Base-by-base conservation (phyloP, 257 asterid species). In the Penstemon barbatus region DNA sequence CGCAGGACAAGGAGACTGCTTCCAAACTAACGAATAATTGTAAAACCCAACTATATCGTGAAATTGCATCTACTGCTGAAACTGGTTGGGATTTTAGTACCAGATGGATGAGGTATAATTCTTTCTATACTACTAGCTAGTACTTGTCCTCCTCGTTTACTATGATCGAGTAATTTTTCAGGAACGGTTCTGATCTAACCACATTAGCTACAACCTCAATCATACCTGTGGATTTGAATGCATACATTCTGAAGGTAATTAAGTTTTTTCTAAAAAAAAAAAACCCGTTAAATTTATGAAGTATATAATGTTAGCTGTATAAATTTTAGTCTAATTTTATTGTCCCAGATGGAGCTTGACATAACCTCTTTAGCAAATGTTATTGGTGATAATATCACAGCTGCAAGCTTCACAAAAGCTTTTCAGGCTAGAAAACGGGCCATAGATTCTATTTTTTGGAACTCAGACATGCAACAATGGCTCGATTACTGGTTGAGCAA, bases 31-130 rank as follows among this genome's bases (percentile, higher is more conserved):
- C 89, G 7, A 78, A 56, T 77, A 44, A 57, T 1, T 81, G 86
- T 72, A 87, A 81, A 75, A 66, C 79, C 1, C 75, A 73, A 53
- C 72, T 91, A 46, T 94, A 89, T 57, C 91, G 97, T 4, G 96
- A 94, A 68, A 4, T 89, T 42, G 97, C 97, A 41, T 83, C 99
- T 4, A 41, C 96, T 15, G 99, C 99, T 59, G 99, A 94, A 81
- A 83, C 97, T 63, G 99, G 99, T 40, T 89, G 97, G 99, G 99
- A 94, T 84, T 91, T 94, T 75, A 89, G 97, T 76, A 73, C 87
- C 63, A 82, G 97, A 82, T 94, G 97, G 96, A 94, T 94, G 99
- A 84, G 97, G 97, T 92, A 25, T 25, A 25, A 25, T 25, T 25
- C 33, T 25, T 25, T 25, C 33, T 25, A 25, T 1, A 25, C 2